Percentiles rank a stretch among this genome's conserved stretches.
Conservation (phyloP, 495 filamentous ascomycete genomes). For the Aspergillus sclerotiicarbonarius region DNA sequence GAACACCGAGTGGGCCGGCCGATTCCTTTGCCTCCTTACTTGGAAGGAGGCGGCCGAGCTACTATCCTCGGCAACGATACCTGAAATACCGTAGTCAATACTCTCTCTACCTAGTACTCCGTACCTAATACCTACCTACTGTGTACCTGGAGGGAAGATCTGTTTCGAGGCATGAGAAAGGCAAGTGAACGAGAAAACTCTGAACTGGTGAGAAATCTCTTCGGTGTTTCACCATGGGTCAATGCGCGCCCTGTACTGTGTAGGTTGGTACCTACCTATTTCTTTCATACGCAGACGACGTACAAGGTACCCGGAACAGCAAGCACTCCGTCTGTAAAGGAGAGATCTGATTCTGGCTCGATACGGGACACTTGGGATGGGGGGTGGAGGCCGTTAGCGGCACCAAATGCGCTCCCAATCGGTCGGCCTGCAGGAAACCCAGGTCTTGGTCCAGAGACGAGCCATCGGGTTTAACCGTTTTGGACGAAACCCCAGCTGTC, state of each 20-base stretch:
- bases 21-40: slow-evolving; percentile 2
- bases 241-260: too few relatives aligned
- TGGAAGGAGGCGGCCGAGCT: slow-evolving; percentile 6
- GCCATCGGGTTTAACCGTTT: slow-evolving; percentile 14
- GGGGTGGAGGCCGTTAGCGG: not conserved
- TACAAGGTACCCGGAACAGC: too few relatives aligned
- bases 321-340: not conserved
- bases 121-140: not conserved
- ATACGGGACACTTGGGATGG: not conserved
- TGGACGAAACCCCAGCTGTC: slow-evolving; percentile 29
- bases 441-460: slow-evolving; percentile 4
- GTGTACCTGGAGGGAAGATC: too few relatives aligned
- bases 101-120: not conserved
- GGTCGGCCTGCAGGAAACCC: slow-evolving; percentile 17
- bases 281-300: too few relatives aligned
- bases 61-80: slow-evolving; percentile 4
- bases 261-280: too few relatives aligned
- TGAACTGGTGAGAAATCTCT: too few relatives aligned
- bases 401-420: slow-evolving; percentile 11
- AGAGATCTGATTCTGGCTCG: slow-evolving; percentile 1
- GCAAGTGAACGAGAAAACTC: too few relatives aligned
- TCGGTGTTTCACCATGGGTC: too few relatives aligned
- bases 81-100: not conserved
- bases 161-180: too few relatives aligned
- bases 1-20: slow-evolving; percentile 1